Conservation (phyloP, 768 basidiomycete species). For the Pleurotus tuber-regium region DNA sequence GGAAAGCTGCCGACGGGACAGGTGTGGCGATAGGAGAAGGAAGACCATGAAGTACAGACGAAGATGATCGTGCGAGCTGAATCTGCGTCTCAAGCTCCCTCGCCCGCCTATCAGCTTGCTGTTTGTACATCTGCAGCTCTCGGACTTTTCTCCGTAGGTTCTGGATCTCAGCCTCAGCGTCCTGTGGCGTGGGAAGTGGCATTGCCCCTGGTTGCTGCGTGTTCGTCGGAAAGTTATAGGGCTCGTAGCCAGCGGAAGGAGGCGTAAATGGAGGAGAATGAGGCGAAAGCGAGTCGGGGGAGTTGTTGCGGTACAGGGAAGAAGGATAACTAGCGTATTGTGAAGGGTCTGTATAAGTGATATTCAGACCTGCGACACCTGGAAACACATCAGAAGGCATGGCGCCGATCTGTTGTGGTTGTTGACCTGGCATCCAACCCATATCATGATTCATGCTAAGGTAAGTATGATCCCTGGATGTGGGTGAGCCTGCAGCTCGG, state of each 20-base stretch:
- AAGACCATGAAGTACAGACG: constrained; percentile 16
- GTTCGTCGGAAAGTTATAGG: constrained; percentile 1
- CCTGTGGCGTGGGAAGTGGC: constrained; percentile 24
- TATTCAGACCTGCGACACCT: constrained; percentile 4
- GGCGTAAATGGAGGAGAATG: constrained; percentile 28
- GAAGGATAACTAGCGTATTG: constrained; percentile 24
- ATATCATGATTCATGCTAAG: constrained; percentile 13
- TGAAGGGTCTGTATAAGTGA: constrained; percentile 10
- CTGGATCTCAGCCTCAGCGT: constrained; percentile 49
- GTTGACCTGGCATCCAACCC: constrained; percentile 11
- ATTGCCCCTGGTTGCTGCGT: constrained; percentile 17
- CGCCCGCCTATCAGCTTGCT: constrained; percentile 45
- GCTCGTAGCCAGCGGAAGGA: constrained; percentile 21
- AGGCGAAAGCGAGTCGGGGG: constrained; percentile 40
- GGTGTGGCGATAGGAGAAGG: constrained; percentile 27
- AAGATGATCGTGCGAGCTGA: constrained; percentile 18
- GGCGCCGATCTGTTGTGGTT: constrained; percentile 10
- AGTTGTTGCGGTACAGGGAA: constrained; percentile 29
- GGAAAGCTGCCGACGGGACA: constrained; percentile 44
- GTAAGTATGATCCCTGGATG: constrained; percentile 16
- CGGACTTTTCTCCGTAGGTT: constrained; percentile 55
- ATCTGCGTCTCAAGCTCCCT: constrained; percentile 43
- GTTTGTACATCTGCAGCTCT: constrained; percentile 62
- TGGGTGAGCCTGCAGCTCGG: constrained; percentile 22
- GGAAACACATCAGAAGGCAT: constrained; percentile 11